Base-by-base conservation (phyloP, 495 filamentous ascomycete species). In the Mytilinidion resinicola region DNA sequence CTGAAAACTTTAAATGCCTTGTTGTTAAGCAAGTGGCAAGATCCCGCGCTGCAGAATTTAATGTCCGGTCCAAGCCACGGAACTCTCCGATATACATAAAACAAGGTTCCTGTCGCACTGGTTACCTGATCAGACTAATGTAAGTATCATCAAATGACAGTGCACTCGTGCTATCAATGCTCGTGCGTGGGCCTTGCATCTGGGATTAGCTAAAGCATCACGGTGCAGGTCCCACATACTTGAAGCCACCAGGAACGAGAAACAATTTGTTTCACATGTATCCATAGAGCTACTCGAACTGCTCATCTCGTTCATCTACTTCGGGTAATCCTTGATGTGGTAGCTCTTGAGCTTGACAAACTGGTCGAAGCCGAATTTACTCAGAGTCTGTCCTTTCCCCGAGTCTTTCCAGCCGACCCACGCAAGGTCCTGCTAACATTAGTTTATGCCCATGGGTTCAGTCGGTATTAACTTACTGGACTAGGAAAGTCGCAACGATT, bases 391-490 rank as follows among this genome's bases (percentile, higher is more conserved):
- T 30, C 93, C 93, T 68, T 89, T 87, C 43, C 93, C 93, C 21
- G 90, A 96, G 64, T 91, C 87, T 77, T 98, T 98, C 92, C 91
- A 96, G 5, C 93, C 93, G 1, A 89, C 91, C 93, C 93, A 98
- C 11, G 93, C 93, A 49, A 98, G 86, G 72, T 98, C 93, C 86
- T 95, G 69, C 38, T 11, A 30, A 14, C 3, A 17, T 63, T 39
- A 63, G 46, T 30, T 47, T 53, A n/a, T 11, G 34, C 25, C 17
- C 20, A 12, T 9, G 14, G 5, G 14, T 33, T 9, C 33, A 19
- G 30, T 19, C 11, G 36, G 34, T 39, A n/a, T 30, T 49, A 46
- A 79, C 90, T 77, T 82, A 95, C 90, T 52, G 92, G 91, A 72
- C 83, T 88, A 3, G 93, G 93, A 69, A 85, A 98, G 70, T 98